Base-by-base conservation (phyloP, 495 filamentous ascomycete species). In the Melanomma pulvis-pyrius region DNA sequence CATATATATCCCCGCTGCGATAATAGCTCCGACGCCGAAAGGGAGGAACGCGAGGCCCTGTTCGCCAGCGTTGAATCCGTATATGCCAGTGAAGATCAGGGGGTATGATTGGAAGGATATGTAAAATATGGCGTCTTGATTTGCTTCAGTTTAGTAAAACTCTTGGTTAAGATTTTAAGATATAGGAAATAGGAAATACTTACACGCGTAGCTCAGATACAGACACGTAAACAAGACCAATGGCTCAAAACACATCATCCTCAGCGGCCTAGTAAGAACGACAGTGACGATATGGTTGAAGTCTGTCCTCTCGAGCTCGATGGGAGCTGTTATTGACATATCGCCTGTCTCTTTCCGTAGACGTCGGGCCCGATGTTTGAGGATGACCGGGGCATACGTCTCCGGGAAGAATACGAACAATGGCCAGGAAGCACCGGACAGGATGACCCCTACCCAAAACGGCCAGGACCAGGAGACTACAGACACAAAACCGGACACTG, bases 51-150 rank as follows among this genome's bases (percentile, higher is more conserved):
- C 49, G 0, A 80, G 67, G 15, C 78, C 78, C 50, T 67, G 49
- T 63, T 77, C 64, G 53, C 78, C 77, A 3, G 71, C 53, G 34
- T 59, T 75, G 71, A 79, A 78, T 26, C 67, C 71, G 58, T 79
- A 79, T 19, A 69, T 75, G 28, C 61, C 67, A 12, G 17, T 61
- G 68, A 71, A 77, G 28, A 78, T 73, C 49, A 75, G 61, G 11
- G 74, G 71, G 60, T 70, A 78, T 5, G 74, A 70, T 68, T 88
- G 83, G 66, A 92, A 90, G 63, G 82, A 88, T 70, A 92, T 85
- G 74, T 90, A 92, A 66, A 93, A 92, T 32, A 92, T 88, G 7
- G 84, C 84, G 72, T 92, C 92, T 15, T 85, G 2, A 90, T 75
- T 9, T 1, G 19, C 0, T 26, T 39, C 17, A 8, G 53, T 28